These are phyloP conservation scores for Sedum album DNA, from an alignment of 164 flowering plant genomes.

Conservation along the genomic window DNA sequence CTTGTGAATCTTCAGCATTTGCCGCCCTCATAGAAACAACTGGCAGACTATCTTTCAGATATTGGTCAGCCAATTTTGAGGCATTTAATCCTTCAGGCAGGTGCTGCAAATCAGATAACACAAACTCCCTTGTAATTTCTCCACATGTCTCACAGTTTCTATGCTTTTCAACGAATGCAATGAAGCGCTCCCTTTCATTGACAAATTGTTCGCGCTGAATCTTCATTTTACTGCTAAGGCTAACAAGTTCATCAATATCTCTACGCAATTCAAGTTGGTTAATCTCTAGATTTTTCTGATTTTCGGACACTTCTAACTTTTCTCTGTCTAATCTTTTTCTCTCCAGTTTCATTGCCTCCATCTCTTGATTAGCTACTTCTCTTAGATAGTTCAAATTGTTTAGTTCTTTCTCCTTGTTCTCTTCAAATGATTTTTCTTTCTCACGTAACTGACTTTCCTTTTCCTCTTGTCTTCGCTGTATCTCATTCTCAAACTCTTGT, in stretches of 20 bases:
- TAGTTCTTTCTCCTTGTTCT: constrained; percentile 27
- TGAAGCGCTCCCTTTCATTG: constrained; percentile 33
- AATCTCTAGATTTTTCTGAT: constrained; percentile 27
- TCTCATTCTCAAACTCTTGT: constrained; percentile 25
- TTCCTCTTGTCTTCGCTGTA: constrained; percentile 26
- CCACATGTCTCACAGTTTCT: constrained; percentile 31
- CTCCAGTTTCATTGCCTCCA: constrained; percentile 35
- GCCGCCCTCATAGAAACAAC: constrained; percentile 11
- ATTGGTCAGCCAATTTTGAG: constrained; percentile 15
- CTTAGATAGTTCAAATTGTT: constrained; percentile 26
- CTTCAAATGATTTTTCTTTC: constrained; percentile 30
- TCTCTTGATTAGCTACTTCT: constrained; percentile 32
- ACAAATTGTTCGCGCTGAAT: constrained; percentile 32
- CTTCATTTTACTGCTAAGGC: constrained; percentile 31
- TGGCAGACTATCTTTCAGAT: constrained; percentile 4
- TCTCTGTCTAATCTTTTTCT: constrained; percentile 30
- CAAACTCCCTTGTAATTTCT: constrained; percentile 26
- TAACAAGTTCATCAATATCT: constrained; percentile 37
- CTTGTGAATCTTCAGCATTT: constrained; percentile 20
- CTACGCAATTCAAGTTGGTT: constrained; percentile 32
- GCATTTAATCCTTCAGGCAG: constrained; percentile 17
- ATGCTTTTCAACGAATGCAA: constrained; percentile 32
- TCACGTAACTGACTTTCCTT: constrained; percentile 27
- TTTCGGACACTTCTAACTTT: constrained; percentile 27
- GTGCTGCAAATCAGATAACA: constrained; percentile 29